Conservation (phyloP, 2,329 filamentous ascomycete species). For the Cladophialophora bantiana region DNA sequence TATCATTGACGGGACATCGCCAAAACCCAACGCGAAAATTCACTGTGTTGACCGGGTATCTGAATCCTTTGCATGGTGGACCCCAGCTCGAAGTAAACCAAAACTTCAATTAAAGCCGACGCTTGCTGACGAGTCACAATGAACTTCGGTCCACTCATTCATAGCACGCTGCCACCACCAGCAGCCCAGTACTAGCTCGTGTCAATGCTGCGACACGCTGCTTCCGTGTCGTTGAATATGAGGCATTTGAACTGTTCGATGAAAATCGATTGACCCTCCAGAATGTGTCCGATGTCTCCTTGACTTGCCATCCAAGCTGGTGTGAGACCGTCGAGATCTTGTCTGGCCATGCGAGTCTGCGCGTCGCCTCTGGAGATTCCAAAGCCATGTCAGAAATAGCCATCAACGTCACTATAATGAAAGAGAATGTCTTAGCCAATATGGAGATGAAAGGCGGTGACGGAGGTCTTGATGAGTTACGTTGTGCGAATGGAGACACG, state of each 20-base stretch:
- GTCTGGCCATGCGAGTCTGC: constrained; percentile 47
- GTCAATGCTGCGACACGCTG: constrained; percentile 25
- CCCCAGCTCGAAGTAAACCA: constrained; percentile 28
- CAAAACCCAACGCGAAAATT: constrained; percentile 31
- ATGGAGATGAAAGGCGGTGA: constrained; percentile 39
- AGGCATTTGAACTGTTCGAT: constrained; percentile 26
- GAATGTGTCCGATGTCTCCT: constrained; percentile 35
- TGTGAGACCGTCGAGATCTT: constrained; percentile 36
- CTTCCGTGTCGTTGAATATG: constrained; percentile 30
- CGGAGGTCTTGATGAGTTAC: neutral
- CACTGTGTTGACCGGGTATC: constrained; percentile 16
- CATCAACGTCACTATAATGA: constrained; percentile 51
- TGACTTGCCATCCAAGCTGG: constrained; percentile 29
- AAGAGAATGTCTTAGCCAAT: constrained; percentile 51
- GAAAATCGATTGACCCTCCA: constrained; percentile 31
- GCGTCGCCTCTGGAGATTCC: constrained; percentile 56
- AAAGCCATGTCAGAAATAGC: constrained; percentile 53
- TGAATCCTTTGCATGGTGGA: constrained; percentile 8
- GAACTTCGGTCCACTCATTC: constrained; percentile 5
- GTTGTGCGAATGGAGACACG: constrained; percentile 4
- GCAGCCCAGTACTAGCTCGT: neutral
- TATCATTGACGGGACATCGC: constrained; percentile 30
- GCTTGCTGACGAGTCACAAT: constrained; percentile 21
- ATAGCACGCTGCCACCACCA: constrained; percentile 1
- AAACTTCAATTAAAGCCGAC: constrained; percentile 27